Conservation (phyloP, 768 basidiomycete species). For the Candolleomyces aberdarensis region DNA sequence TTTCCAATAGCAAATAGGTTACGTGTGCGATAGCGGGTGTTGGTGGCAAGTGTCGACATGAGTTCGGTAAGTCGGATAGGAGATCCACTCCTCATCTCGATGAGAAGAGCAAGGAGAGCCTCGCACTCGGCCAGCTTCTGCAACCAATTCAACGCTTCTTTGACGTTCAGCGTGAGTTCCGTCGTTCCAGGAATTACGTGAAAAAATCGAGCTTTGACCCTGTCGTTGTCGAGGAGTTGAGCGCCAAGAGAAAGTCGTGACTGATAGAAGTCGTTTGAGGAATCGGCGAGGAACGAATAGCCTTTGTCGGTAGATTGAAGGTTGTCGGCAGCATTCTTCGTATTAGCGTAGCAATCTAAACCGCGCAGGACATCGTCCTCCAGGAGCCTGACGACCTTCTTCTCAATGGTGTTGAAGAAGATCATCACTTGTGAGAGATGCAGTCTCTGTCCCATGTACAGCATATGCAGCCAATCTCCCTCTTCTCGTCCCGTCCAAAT, state of each 20-base stretch:
- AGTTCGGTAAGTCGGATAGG: not conserved
- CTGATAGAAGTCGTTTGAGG: not conserved
- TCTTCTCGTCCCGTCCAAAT: not conserved
- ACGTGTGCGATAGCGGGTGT: not conserved
- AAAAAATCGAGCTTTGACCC: not conserved
- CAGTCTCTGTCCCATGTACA: not conserved
- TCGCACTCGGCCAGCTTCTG: not conserved
- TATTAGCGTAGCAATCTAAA: not conserved
- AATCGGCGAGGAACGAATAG: not conserved
- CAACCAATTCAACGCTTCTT: not conserved
- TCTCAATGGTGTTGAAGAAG: not conserved
- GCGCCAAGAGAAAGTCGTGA: too few relatives aligned
- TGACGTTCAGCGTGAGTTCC: not conserved
- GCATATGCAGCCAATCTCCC: not conserved
- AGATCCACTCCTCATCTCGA: conserved; percentile 3
- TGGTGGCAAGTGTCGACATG: not conserved
- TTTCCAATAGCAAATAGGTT: conserved; percentile 1
- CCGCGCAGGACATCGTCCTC: not conserved
- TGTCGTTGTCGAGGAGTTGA: too few relatives aligned
- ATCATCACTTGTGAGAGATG: not conserved
- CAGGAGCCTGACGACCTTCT: not conserved
- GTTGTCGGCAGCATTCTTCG: not conserved
- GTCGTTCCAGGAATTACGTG: not conserved
- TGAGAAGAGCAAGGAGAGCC: not conserved
- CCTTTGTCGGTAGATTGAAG: not conserved